Evolutionary conservation across 768 basidiomycete species (phyloP).

Genomic region (Glaciozyma antarctica): DNA sequence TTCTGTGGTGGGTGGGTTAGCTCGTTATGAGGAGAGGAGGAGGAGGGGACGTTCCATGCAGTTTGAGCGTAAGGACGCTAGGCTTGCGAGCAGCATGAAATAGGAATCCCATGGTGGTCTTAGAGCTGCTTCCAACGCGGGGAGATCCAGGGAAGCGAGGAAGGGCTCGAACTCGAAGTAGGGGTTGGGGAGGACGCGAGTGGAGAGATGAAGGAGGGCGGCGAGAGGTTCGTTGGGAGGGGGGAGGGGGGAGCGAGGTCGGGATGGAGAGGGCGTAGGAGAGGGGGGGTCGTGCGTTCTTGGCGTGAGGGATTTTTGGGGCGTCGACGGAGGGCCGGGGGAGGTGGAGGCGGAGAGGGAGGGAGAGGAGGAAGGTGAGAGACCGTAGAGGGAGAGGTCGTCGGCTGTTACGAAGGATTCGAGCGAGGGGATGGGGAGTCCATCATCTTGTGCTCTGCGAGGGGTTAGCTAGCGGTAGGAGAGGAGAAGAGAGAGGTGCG

Average conservation of each 20-base stretch:
- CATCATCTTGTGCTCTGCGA: not conserved
- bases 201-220: slow-evolving; percentile 47
- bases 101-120: slow-evolving; percentile 32
- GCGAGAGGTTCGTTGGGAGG: slow-evolving; percentile 14
- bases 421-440: slow-evolving; percentile 39
- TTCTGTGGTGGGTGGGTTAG: slow-evolving; percentile 36
- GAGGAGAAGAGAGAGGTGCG: not conserved
- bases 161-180: slow-evolving; percentile 8
- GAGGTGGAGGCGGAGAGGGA: slow-evolving; percentile 24
- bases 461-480: not conserved
- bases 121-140: slow-evolving; percentile 1
- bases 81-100: slow-evolving; percentile 29
- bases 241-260: slow-evolving; percentile 10
- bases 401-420: slow-evolving; percentile 66
- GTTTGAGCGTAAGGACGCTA: slow-evolving; percentile 5
- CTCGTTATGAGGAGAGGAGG: slow-evolving; percentile 27
- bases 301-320: slow-evolving; percentile 6
- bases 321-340: slow-evolving; percentile 18
- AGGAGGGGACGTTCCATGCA: slow-evolving; percentile 2
- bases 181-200: slow-evolving; percentile 48
- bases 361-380: slow-evolving; percentile 16
- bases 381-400: slow-evolving; percentile 59
- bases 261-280: slow-evolving; percentile 15
- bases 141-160: slow-evolving; percentile 7
- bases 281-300: slow-evolving; percentile 7